Conservation (phyloP, 495 filamentous ascomycete genomes). For the Aspergillus affinis region DNA sequence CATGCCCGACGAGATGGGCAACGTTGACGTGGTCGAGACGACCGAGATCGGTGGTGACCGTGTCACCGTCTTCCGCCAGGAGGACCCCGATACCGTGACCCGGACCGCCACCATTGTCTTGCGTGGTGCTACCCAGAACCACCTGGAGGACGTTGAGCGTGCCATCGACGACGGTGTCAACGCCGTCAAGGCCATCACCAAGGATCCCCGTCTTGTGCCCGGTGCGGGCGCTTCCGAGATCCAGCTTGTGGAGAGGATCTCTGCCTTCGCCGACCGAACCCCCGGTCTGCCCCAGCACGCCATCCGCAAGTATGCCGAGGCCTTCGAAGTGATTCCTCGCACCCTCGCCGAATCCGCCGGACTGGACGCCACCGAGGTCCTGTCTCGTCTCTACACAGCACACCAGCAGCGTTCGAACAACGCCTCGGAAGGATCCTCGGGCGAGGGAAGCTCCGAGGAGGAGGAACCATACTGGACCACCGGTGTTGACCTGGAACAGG, state of each 20-base stretch:
- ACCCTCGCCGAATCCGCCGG: slow-evolving; percentile 93
- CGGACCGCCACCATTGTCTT: slow-evolving; percentile 94
- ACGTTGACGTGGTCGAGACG: slow-evolving; percentile 92
- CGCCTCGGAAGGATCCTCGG: slow-evolving; percentile 29
- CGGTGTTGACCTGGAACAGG: slow-evolving; percentile 91
- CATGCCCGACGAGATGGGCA: slow-evolving; percentile 99
- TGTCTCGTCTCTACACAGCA: slow-evolving; percentile 87
- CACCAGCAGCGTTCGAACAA: slow-evolving; percentile 60
- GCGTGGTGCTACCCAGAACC: slow-evolving; percentile 94
- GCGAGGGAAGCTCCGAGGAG: slow-evolving; percentile 41
- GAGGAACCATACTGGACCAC: slow-evolving; percentile 78
- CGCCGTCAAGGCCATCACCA: slow-evolving; percentile 96
- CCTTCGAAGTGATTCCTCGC: slow-evolving; percentile 94
- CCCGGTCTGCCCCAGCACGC: slow-evolving; percentile 90
- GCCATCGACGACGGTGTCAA: slow-evolving; percentile 99
- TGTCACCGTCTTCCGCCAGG: slow-evolving; percentile 97
- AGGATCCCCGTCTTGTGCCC: slow-evolving; percentile 85
- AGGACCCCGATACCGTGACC: slow-evolving; percentile 84
- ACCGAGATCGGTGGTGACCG: slow-evolving; percentile 98
- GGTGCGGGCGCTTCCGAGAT: slow-evolving; percentile 96
- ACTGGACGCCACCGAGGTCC: slow-evolving; percentile 91
- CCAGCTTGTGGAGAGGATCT: slow-evolving; percentile 89
- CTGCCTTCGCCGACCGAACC: slow-evolving; percentile 83
- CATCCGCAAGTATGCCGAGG: slow-evolving; percentile 95
- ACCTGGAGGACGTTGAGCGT: slow-evolving; percentile 95